phyloP scores from a whole-genome alignment of 1,139 yeast species.

The Nakaseomyces kungkrabaensis region DNA sequence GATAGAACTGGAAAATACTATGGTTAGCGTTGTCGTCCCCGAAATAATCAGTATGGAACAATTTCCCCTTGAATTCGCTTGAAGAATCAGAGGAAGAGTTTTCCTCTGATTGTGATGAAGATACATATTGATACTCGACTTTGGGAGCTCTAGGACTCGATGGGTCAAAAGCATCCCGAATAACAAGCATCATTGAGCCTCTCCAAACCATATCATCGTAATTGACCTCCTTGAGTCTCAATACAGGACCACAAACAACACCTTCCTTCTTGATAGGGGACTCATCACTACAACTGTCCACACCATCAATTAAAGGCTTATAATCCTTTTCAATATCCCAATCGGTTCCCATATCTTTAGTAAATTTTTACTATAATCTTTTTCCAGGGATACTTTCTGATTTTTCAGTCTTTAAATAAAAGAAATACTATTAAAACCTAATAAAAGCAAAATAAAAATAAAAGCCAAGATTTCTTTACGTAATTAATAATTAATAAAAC shows the following conservation, averaged over 20 bases:
- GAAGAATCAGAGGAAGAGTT: conserved; percentile 29
- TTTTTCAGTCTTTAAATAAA: too few species aligned
- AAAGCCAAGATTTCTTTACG: too few species aligned
- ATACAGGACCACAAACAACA: conserved; percentile 59
- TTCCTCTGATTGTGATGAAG: not conserved
- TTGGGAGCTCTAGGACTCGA: conserved; percentile 13
- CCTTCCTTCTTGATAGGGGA: conserved; percentile 19
- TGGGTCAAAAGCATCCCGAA: conserved; percentile 12
- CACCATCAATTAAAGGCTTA: conserved; percentile 13
- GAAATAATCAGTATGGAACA: conserved; percentile 35
- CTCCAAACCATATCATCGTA: conserved; percentile 42
- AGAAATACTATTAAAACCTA: too few species aligned
- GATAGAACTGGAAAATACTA: conserved; percentile 41
- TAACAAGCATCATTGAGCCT: conserved; percentile 45
- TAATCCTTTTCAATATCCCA: conserved; percentile 22
- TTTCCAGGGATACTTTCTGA: not conserved
- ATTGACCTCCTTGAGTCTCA: conserved; percentile 54
- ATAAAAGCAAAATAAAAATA: too few species aligned
- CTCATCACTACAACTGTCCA: conserved; percentile 15
- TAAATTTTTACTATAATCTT: not conserved
- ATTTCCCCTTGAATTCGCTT: conserved; percentile 34
- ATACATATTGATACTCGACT: conserved; percentile 19
- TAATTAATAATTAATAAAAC: too few species aligned
- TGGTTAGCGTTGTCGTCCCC: conserved; percentile 26
- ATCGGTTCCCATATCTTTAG: conserved; percentile 5